phyloP scores from a whole-genome alignment of 75 land plant species.

The Sequoiadendron giganteum region DNA sequence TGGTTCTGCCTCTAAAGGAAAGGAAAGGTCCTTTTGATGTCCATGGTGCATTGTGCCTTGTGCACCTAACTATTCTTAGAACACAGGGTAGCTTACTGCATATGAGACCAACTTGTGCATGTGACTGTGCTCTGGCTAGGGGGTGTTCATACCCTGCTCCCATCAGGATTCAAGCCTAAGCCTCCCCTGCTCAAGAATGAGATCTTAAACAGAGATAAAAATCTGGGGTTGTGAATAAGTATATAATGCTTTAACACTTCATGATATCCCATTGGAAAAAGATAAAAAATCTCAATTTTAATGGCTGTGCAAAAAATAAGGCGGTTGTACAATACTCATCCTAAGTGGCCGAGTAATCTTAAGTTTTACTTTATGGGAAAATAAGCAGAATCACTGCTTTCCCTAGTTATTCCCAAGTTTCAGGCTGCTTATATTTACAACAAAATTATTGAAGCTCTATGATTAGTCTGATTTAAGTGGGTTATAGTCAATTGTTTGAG shows the following conservation, averaged over 20 bases:
- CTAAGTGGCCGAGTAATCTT: neutral
- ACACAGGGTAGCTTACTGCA: neutral
- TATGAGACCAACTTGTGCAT: neutral
- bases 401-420: neutral
- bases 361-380: neutral
- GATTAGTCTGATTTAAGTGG: neutral
- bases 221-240: neutral
- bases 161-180: neutral
- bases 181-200: neutral
- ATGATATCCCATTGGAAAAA: neutral
- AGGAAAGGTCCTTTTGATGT: too few species aligned
- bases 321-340: neutral
- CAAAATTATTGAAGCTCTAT: neutral
- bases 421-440: neutral
- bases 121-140: neutral
- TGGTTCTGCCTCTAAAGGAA: neutral
- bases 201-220: neutral
- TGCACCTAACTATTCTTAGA: neutral
- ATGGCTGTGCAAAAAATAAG: neutral
- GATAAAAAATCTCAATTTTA: too few species aligned
- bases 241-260: too few species aligned
- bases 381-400: neutral
- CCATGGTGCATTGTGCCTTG: neutral
- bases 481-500: neutral
- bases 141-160: neutral